phyloP scores from a whole-genome alignment of 2,329 filamentous ascomycete species.

The Colletotrichum filicis region DNA sequence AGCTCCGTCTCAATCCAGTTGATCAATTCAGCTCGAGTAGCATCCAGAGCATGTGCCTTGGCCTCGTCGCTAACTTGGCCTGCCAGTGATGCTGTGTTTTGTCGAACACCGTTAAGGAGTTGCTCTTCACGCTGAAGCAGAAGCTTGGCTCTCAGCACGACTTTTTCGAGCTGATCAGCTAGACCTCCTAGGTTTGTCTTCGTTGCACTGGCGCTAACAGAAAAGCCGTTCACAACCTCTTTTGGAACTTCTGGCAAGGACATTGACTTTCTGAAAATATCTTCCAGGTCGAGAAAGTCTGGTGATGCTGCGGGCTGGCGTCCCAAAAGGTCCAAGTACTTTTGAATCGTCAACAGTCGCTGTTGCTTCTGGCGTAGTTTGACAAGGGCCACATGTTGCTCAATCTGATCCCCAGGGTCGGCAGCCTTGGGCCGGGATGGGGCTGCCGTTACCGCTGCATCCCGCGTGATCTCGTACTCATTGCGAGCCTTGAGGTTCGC shows the following conservation, averaged over 20 bases:
- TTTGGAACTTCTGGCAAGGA: slow-evolving; percentile 62
- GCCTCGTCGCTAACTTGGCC: slow-evolving; percentile 51
- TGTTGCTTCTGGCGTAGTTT: slow-evolving; percentile 63
- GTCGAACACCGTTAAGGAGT: slow-evolving; percentile 55
- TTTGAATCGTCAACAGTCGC: slow-evolving; percentile 60
- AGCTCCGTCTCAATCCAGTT: slow-evolving; percentile 74
- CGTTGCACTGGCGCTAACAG: slow-evolving; percentile 50
- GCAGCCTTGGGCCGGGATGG: slow-evolving; percentile 29
- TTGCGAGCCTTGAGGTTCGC: slow-evolving; percentile 62
- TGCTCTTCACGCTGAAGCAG: slow-evolving; percentile 67
- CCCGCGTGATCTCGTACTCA: slow-evolving; percentile 52
- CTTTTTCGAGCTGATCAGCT: slow-evolving; percentile 65
- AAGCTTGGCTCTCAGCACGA: slow-evolving; percentile 67
- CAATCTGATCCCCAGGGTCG: slow-evolving; percentile 45
- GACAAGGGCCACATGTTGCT: slow-evolving; percentile 62
- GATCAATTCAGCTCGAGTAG: slow-evolving; percentile 69
- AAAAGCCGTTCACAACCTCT: slow-evolving; percentile 62
- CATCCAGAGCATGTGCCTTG: slow-evolving; percentile 64
- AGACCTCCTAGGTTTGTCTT: slow-evolving; percentile 58
- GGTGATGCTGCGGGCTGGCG: slow-evolving; percentile 63
- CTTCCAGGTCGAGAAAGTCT: slow-evolving; percentile 60
- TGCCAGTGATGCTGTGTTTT: slow-evolving; percentile 8
- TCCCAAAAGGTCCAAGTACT: slow-evolving; percentile 60
- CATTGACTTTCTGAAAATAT: slow-evolving; percentile 56
- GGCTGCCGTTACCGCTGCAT: slow-evolving; percentile 37